These are phyloP conservation scores for Neurospora sublineolata DNA, from an alignment of 495 filamentous ascomycete species.

Conservation along the genomic window DNA sequence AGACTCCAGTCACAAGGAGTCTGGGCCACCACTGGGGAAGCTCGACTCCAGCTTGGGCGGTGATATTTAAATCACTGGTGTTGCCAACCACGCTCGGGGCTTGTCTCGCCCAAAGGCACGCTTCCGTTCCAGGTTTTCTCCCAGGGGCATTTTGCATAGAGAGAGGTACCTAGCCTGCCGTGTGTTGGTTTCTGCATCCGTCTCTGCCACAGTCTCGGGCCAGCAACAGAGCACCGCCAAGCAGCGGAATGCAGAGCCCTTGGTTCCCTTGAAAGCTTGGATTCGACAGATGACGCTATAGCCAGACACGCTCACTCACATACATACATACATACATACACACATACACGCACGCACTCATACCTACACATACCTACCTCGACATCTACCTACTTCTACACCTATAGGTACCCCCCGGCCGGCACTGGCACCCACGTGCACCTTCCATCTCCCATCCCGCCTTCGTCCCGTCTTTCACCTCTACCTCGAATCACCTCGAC, in stretches of 20 bases:
- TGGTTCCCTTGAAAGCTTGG: background rate
- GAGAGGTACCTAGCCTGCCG: background rate
- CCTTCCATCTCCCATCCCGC: background rate
- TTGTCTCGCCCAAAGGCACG: background rate
- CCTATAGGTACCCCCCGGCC: background rate
- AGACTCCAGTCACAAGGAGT: background rate
- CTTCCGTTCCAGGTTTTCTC: background rate
- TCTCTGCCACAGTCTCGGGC: background rate
- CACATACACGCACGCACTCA: background rate
- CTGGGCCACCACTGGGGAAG: background rate
- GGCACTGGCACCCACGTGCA: background rate
- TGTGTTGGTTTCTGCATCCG: background rate
- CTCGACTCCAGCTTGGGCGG: background rate
- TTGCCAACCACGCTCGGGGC: background rate
- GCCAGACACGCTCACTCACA: background rate
- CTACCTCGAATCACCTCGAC: background rate
- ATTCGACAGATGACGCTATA: background rate
- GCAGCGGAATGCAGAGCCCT: background rate
- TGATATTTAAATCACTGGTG: background rate
- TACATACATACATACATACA: background rate
- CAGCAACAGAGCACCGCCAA: background rate
- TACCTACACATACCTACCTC: background rate
- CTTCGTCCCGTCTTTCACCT: background rate
- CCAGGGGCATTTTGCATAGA: background rate
- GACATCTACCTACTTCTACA: background rate